A percentile compares a stretch with the other conserved stretches of the same genome.
These are phyloP conservation scores for Phytopythium helicoides DNA, from an alignment of 352 stramenopile genomes.

Conservation along the genomic window DNA sequence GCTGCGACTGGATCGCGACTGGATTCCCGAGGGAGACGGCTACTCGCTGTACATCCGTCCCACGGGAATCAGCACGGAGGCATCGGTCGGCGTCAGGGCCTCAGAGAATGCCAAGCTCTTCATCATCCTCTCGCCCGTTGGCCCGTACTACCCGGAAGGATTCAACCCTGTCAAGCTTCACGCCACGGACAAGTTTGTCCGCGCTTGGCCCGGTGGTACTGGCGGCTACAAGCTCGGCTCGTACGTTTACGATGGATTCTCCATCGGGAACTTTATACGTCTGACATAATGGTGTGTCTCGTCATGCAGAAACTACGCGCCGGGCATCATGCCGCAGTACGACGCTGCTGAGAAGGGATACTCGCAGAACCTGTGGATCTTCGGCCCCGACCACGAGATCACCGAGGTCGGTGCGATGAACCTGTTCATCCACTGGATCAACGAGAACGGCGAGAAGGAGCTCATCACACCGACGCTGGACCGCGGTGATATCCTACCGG, in stretches of 20 bases:
- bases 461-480: conserved; percentile 95
- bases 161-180: conserved; percentile 91
- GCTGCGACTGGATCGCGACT: conserved; percentile 86
- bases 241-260: conserved; percentile 21
- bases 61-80: conserved; percentile 92
- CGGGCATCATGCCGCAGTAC: conserved; percentile 91
- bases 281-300: not conserved
- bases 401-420: conserved; percentile 97
- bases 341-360: conserved; percentile 86
- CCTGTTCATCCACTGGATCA: conserved; percentile 96
- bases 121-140: conserved; percentile 95
- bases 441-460: conserved; percentile 91
- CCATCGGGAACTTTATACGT: no score
- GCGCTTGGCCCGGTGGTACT: conserved; percentile 95
- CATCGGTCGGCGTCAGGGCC: conserved; percentile 88
- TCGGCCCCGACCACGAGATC: conserved; percentile 90
- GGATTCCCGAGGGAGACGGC: conserved; percentile 93
- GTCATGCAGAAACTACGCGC: conserved; percentile 69
- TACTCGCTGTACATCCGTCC: conserved; percentile 97
- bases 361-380: conserved; percentile 94
- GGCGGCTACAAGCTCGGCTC: conserved; percentile 93
- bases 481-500: conserved; percentile 95
- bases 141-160: conserved; percentile 97
- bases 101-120: conserved; percentile 92
- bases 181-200: conserved; percentile 92